These are phyloP conservation scores for Aegilops bicornis DNA, from an alignment of 176 grass and related monocot species.

Conservation along the genomic window DNA sequence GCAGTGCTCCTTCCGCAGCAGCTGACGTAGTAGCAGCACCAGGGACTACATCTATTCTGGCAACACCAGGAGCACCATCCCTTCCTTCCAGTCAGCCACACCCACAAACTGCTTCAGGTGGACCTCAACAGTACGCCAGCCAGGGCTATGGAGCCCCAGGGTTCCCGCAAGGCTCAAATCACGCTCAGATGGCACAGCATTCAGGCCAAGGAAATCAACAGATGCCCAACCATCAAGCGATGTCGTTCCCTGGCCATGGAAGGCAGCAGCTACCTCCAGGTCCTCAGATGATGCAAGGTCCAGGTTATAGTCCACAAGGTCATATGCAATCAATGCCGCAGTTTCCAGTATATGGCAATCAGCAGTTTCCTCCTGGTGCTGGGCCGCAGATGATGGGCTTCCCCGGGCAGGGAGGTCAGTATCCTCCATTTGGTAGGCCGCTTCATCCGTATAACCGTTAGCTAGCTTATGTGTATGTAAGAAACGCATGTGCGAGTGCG, in stretches of 20 bases:
- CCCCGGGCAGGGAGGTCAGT: slow-evolving; percentile 33
- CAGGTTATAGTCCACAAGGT: slow-evolving; percentile 32
- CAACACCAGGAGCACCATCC: slow-evolving; percentile 11
- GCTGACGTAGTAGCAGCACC: slow-evolving; percentile 30
- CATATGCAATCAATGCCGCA: slow-evolving; percentile 25
- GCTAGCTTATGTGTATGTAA: background rate
- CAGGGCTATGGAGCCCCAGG: slow-evolving; percentile 39
- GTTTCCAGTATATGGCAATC: slow-evolving; percentile 32
- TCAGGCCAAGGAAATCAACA: slow-evolving; percentile 49
- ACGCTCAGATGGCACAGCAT: slow-evolving; percentile 37
- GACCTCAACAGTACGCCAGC: slow-evolving; percentile 21
- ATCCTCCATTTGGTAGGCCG: slow-evolving; percentile 24
- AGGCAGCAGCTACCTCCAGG: slow-evolving; percentile 48
- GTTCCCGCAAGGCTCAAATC: slow-evolving; percentile 38
- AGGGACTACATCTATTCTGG: slow-evolving; percentile 20
- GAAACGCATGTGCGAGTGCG: background rate
- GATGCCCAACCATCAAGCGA: slow-evolving; percentile 39
- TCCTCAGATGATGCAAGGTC: slow-evolving; percentile 20
- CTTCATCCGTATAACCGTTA: slow-evolving; percentile 30
- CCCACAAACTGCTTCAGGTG: slow-evolving; percentile 28
- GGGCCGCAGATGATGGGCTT: slow-evolving; percentile 46
- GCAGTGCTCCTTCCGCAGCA: slow-evolving; percentile 23
- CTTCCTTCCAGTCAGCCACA: slow-evolving; percentile 30
- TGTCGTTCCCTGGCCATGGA: slow-evolving; percentile 41
- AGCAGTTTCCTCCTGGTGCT: slow-evolving; percentile 44